Percentiles rank a stretch among this genome's conserved stretches.
These are phyloP conservation scores for Irpex sp. DNA, from an alignment of 1,284 basidiomycete species.

Conservation along the genomic window DNA sequence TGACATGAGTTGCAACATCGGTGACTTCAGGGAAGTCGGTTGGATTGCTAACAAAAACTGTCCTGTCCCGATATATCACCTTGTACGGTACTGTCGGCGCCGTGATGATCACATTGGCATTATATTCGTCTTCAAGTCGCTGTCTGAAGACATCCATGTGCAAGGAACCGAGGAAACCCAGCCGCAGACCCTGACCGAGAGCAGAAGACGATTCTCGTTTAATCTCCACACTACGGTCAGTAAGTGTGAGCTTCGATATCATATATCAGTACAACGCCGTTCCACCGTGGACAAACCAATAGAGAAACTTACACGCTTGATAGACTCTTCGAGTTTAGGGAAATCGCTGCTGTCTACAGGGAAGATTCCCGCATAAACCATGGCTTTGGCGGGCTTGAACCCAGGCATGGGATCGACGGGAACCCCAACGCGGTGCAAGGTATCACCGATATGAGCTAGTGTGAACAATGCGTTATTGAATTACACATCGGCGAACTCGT, in stretches of 20 bases:
- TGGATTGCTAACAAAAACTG: constrained; percentile 78
- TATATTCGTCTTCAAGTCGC: constrained; percentile 95
- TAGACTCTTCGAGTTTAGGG: constrained; percentile 92
- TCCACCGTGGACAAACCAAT: constrained; percentile 3
- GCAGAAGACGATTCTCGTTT: constrained; percentile 92
- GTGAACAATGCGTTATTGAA: background rate
- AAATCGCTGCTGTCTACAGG: constrained; percentile 93
- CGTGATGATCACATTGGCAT: constrained; percentile 86
- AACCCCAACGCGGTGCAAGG: constrained; percentile 77
- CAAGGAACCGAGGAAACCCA: constrained; percentile 94
- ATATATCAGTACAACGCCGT: background rate
- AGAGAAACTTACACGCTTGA: constrained; percentile 66
- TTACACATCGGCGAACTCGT: background rate
- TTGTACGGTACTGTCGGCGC: constrained; percentile 94
- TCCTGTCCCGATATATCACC: constrained; percentile 71
- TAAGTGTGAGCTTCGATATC: constrained; percentile 66
- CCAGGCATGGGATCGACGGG: constrained; percentile 85
- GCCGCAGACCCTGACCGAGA: constrained; percentile 91
- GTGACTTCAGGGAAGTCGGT: constrained; percentile 89
- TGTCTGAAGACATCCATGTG: constrained; percentile 98
- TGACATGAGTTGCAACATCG: constrained; percentile 50
- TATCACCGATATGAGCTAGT: constrained; percentile 90
- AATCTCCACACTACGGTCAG: constrained; percentile 89
- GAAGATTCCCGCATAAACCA: constrained; percentile 97
- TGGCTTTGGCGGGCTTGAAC: constrained; percentile 90